phyloP scores from a whole-genome alignment of 2,329 filamentous ascomycete genomes.

The Domatiomyces globalis region DNA sequence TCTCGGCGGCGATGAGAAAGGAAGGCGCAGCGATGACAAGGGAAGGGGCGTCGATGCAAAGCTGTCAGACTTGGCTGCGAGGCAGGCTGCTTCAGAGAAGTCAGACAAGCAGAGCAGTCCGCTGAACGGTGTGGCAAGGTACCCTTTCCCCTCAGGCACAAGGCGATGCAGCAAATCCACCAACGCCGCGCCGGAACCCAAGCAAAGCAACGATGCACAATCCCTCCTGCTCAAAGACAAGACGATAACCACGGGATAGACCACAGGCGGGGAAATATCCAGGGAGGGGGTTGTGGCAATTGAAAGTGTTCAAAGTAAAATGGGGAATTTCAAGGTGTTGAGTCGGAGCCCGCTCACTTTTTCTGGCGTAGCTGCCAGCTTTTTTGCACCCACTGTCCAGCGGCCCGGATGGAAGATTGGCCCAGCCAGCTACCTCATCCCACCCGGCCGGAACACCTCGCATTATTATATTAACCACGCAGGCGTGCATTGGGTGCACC shows the following conservation, averaged over 20 bases:
- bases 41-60: slow-evolving; percentile 1
- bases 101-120: neutral
- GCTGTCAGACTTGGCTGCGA: neutral
- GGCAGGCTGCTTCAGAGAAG: neutral
- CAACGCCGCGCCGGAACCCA: neutral
- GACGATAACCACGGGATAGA: neutral
- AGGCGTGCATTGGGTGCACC: neutral
- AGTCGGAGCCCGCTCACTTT: neutral
- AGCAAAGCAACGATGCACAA: neutral
- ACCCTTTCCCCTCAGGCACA: neutral
- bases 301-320: slow-evolving; percentile 1
- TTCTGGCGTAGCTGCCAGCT: neutral
- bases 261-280: neutral
- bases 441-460: neutral
- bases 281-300: neutral
- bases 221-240: neutral
- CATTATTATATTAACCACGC: neutral
- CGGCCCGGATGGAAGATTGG: neutral
- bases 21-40: slow-evolving; percentile 15
- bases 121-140: neutral
- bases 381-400: neutral
- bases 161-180: neutral
- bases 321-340: neutral
- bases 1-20: slow-evolving; percentile 10
- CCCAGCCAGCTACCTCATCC: neutral